Conservation (phyloP, 1,139 yeast species). For the Petasospora fabianii region DNA sequence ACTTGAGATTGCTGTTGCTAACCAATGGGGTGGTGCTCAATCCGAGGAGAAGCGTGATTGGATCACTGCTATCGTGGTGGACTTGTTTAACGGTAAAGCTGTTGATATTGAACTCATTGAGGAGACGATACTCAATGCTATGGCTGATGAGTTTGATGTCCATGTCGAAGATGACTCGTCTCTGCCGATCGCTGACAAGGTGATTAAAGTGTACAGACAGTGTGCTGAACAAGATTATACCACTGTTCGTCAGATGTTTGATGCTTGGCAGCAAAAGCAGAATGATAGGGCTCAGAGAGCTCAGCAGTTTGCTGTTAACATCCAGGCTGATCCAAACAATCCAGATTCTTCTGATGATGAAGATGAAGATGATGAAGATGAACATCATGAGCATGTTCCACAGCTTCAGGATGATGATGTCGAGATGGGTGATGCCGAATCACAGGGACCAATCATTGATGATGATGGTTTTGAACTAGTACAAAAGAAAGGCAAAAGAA, state of each 20-base stretch:
- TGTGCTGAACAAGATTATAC: constrained; percentile 51
- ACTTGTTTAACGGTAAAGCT: constrained; percentile 57
- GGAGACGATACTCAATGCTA: constrained; percentile 79
- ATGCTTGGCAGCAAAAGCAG: constrained; percentile 55
- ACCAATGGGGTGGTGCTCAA: constrained; percentile 93
- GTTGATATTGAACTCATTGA: constrained; percentile 81
- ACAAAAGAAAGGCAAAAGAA: constrained; percentile 56
- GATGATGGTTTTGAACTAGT: constrained; percentile 94
- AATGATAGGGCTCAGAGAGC: constrained; percentile 29
- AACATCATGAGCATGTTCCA: constrained; percentile 31
- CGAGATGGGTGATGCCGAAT: constrained; percentile 30
- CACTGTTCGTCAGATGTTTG: constrained; percentile 56
- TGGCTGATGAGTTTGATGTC: constrained; percentile 93
- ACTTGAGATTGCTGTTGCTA: constrained; percentile 87
- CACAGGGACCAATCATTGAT: constrained; percentile 62
- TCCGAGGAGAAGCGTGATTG: constrained; percentile 92
- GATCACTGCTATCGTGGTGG: constrained; percentile 82
- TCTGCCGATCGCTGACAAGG: constrained; percentile 61
- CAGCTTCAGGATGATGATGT: constrained; percentile 34
- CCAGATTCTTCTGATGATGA: constrained; percentile 50
- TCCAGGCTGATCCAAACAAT: constrained; percentile 57
- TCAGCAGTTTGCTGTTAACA: constrained; percentile 32
- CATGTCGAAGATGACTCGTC: constrained; percentile 89
- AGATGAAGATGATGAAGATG: constrained; percentile 43
- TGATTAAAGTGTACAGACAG: constrained; percentile 64